Evolutionary conservation across 176 grass and related monocot genomes (phyloP).

Genomic region (bread wheat (Triticum aestivum)): DNA sequence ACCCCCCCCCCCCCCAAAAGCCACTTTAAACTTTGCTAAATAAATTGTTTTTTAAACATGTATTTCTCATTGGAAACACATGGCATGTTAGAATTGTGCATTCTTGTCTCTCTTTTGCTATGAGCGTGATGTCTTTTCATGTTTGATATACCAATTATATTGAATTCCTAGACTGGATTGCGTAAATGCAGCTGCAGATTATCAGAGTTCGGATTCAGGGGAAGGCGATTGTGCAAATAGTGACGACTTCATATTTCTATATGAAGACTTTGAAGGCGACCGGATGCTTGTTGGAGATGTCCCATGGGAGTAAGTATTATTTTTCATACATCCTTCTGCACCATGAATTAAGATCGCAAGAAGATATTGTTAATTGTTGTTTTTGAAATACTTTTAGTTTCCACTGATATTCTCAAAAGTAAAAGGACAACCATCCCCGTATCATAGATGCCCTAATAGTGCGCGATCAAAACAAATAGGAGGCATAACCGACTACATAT

Average conservation of each 20-base stretch:
- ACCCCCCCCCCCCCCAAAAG: too few species aligned
- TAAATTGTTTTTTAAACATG: too few species aligned
- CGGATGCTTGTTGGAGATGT: constrained; percentile 89
- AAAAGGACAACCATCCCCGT: not conserved
- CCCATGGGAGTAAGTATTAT: constrained; percentile 81
- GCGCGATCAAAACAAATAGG: not conserved
- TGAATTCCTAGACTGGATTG: not conserved
- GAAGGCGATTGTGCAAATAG: constrained; percentile 17
- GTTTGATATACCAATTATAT: not conserved
- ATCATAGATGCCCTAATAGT: not conserved
- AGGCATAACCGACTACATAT: too few species aligned
- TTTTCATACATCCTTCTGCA: not conserved
- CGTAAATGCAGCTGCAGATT: constrained; percentile 41
- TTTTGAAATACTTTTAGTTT: not conserved
- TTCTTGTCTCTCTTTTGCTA: too few species aligned
- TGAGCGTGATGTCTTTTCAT: not conserved
- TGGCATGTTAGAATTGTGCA: not conserved
- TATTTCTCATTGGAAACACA: not conserved
- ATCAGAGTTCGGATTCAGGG: not conserved
- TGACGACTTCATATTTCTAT: constrained; percentile 62
- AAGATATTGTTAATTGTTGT: not conserved
- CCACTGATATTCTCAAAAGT: not conserved
- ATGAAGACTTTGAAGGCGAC: constrained; percentile 90
- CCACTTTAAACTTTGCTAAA: too few species aligned
- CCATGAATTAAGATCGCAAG: not conserved